Conservation (phyloP, 306 rosid genomes). For the Dicorynia guianensis region DNA sequence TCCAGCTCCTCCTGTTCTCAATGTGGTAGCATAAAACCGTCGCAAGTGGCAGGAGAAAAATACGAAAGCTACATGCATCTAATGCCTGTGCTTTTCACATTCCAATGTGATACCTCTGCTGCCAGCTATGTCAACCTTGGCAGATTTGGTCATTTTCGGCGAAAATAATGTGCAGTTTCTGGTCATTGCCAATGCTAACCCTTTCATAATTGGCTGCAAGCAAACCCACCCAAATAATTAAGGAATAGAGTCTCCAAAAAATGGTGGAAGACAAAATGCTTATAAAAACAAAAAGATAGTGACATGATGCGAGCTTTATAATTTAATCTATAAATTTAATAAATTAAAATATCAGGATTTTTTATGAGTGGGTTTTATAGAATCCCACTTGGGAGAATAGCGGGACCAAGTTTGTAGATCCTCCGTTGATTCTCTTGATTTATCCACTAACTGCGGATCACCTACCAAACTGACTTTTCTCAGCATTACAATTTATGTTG, state of each 20-base stretch:
- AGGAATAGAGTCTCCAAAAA: too few relatives aligned
- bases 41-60: conserved; percentile 3
- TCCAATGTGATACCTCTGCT: conserved; percentile 48
- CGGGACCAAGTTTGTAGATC: conserved; percentile 18
- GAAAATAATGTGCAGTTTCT: conserved; percentile 39
- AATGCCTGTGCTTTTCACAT: conserved; percentile 30
- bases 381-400: too few relatives aligned
- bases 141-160: conserved; percentile 48
- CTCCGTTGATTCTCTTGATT: conserved; percentile 42
- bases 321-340: too few relatives aligned
- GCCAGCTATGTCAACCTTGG: conserved; percentile 67
- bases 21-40: conserved; percentile 37
- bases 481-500: conserved; percentile 35
- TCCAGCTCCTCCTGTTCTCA: conserved; percentile 29
- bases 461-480: conserved; percentile 35
- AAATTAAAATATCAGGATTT: too few relatives aligned
- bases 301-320: too few relatives aligned
- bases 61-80: conserved; percentile 29
- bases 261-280: too few relatives aligned
- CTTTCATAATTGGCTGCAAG: conserved; percentile 14
- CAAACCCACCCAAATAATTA: not conserved
- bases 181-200: conserved; percentile 29
- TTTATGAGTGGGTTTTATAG: too few relatives aligned
- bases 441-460: conserved; percentile 29
- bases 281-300: too few relatives aligned